Base-by-base conservation (phyloP, 495 filamentous ascomycete genomes). In the Pseudevernia furfuracea region DNA sequence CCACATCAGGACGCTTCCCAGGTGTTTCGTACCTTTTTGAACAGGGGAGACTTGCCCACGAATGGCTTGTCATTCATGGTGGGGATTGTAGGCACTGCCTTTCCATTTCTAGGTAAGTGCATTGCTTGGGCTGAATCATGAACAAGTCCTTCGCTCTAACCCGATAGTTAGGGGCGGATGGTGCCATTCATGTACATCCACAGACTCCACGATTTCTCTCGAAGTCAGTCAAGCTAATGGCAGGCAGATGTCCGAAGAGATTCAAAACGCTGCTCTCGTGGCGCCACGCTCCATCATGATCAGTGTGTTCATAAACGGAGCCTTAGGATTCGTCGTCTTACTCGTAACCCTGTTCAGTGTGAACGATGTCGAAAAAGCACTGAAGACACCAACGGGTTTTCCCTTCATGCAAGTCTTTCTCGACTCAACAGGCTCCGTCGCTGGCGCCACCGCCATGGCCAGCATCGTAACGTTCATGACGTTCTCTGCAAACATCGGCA, bases 11-110 rank as follows among this genome's bases (percentile, higher is more conserved):
- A 38, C 25, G 68, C 75, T 1, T 60, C 67, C 17, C 72, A 73
- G 44, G 79, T 82, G 0, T 82, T 83, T 60, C 73, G 73, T 1
- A 66, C 73, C 4, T 83, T 84, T 57, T 37, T 72, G 5, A 82
- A 84, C 49, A 55, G 69, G 0, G 80, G 80, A 1, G 73, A 65
- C 1, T 83, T 78, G 75, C 66, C 74, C 0, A 75, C 71, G 1
- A 73, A 77, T 39, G 77, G 74, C 4, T 48, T 81, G 5, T 75
- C 77, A 0, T 79, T 75, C 60, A 76, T 80, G 21, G 72, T 81
- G 15, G 81, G 79, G 21, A 56, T 78, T 2, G 64, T 75, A 48
- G 73, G 72, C 3, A 70, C 71, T 68, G 75, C 53, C 76, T 78
- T 59, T 67, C 71, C n/a, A 75, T 76, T 53, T 12, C n/a, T 56